Conservation (phyloP, 1,139 yeast species). For the Blastobotrys capitulatus region DNA sequence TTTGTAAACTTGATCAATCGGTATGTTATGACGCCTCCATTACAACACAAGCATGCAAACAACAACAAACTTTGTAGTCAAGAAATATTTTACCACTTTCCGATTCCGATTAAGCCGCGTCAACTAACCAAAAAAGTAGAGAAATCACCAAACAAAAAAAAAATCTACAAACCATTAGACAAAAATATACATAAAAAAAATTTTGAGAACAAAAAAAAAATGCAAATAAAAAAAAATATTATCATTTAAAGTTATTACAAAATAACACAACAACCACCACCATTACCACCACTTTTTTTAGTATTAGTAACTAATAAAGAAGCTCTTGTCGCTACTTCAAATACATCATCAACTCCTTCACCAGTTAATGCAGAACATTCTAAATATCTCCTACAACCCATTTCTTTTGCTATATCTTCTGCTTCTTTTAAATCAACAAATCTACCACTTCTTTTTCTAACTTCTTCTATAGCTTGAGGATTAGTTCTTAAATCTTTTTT, state of each 20-base stretch:
- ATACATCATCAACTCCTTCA: conserved; percentile 85
- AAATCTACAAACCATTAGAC: no score
- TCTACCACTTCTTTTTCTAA: conserved; percentile 67
- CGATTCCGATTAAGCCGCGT: no score
- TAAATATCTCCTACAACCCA: conserved; percentile 79
- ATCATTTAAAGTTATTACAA: conserved; percentile 10
- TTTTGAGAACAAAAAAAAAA: no score
- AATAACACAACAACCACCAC: conserved; percentile 21
- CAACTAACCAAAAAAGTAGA: no score
- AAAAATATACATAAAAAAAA: no score
- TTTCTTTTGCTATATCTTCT: conserved; percentile 75
- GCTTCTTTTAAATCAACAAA: conserved; percentile 78
- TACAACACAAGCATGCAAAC: no score
- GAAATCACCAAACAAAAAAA: no score
- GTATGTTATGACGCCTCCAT: no score
- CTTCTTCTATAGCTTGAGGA: conserved; percentile 65
- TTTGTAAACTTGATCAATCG: no score
- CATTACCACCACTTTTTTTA: conserved; percentile 10
- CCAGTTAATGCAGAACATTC: conserved; percentile 95
- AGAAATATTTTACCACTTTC: no score
- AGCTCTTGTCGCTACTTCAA: conserved; percentile 83
- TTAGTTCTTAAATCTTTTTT: conserved; percentile 86
- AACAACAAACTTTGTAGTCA: no score
- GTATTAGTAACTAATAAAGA: conserved; percentile 38
- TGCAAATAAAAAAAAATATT: neutral